Evolutionary conservation across 805 yeast species (phyloP).

Genomic region (Wickerhamomyces bisporus): DNA sequence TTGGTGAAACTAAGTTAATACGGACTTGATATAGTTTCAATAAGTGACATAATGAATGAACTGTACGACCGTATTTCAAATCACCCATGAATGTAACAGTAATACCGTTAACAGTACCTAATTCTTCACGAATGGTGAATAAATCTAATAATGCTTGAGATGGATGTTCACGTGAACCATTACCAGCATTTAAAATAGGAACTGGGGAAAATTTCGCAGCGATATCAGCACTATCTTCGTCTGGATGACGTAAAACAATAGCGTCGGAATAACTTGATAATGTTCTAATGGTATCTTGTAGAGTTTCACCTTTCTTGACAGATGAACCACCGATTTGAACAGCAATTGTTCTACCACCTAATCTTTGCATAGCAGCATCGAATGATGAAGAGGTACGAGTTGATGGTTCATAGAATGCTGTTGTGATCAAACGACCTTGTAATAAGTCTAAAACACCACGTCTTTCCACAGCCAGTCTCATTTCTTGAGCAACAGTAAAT

Average conservation of each 20-base stretch:
- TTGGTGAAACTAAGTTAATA: slow-evolving; percentile 87
- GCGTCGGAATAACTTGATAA: slow-evolving; percentile 96
- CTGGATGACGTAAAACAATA: slow-evolving; percentile 94
- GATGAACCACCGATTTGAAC: slow-evolving; percentile 85
- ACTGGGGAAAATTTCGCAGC: slow-evolving; percentile 97
- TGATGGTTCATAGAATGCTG: slow-evolving; percentile 97
- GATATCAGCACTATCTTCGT: slow-evolving; percentile 82
- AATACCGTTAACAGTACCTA: slow-evolving; percentile 97
- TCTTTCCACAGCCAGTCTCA: slow-evolving; percentile 95
- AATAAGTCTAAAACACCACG: slow-evolving; percentile 89
- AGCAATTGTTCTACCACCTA: slow-evolving; percentile 95
- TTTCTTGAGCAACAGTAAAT: slow-evolving; percentile 96
- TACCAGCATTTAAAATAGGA: slow-evolving; percentile 97
- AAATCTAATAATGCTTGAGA: slow-evolving; percentile 96
- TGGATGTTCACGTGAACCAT: slow-evolving; percentile 97
- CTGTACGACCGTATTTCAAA: slow-evolving; percentile 96
- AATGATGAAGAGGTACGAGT: slow-evolving; percentile 96
- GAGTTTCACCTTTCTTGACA: slow-evolving; percentile 95
- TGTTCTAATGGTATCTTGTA: slow-evolving; percentile 94
- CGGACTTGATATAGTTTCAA: slow-evolving; percentile 90
- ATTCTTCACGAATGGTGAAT: slow-evolving; percentile 97
- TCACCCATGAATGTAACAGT: slow-evolving; percentile 99
- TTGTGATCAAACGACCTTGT: slow-evolving; percentile 86
- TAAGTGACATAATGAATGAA: slow-evolving; percentile 89
- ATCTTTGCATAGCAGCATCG: slow-evolving; percentile 99